These are phyloP conservation scores for Sungouiozyma intestinalis DNA, from an alignment of 805 yeast genomes.

Conservation along the genomic window DNA sequence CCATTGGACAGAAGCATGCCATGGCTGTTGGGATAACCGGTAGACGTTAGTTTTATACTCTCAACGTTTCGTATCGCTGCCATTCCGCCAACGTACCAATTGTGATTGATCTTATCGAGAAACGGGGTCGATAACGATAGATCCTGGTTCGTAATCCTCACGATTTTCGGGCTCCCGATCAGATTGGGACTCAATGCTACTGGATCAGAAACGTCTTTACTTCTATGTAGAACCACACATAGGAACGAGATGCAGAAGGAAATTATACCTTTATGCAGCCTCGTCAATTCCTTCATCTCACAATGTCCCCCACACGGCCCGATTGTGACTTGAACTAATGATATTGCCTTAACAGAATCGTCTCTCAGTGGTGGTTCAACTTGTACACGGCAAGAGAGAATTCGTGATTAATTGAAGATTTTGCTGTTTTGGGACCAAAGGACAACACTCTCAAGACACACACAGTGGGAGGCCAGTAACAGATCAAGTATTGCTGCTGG, in stretches of 20 bases:
- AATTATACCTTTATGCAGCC: neutral
- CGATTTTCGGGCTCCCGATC: slow-evolving; percentile 4
- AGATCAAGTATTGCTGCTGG: no score
- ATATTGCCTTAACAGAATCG: no score
- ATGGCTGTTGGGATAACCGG: slow-evolving; percentile 7
- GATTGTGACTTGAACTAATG: no score
- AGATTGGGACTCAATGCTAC: neutral
- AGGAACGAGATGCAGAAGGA: neutral
- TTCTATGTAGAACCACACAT: neutral
- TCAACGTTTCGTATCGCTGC: slow-evolving; percentile 21
- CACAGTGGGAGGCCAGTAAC: no score
- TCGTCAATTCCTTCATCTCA: neutral
- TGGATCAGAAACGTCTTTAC: neutral
- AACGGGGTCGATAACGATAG: slow-evolving; percentile 22
- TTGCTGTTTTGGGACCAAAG: neutral
- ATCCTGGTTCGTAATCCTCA: slow-evolving; percentile 14
- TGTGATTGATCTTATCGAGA: slow-evolving; percentile 21
- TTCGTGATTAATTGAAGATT: neutral
- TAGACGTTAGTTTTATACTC: slow-evolving; percentile 14
- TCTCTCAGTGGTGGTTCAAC: no score
- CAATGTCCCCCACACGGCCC: no score
- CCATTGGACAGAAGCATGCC: slow-evolving; percentile 26
- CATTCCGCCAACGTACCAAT: slow-evolving; percentile 24
- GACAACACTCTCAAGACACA: no score
- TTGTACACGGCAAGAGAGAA: neutral